Evolutionary conservation across 2,329 filamentous ascomycete genomes (phyloP), one percentile per base, ranked within the genome.

Genomic region (Elsinoe fawcettii): DNA sequence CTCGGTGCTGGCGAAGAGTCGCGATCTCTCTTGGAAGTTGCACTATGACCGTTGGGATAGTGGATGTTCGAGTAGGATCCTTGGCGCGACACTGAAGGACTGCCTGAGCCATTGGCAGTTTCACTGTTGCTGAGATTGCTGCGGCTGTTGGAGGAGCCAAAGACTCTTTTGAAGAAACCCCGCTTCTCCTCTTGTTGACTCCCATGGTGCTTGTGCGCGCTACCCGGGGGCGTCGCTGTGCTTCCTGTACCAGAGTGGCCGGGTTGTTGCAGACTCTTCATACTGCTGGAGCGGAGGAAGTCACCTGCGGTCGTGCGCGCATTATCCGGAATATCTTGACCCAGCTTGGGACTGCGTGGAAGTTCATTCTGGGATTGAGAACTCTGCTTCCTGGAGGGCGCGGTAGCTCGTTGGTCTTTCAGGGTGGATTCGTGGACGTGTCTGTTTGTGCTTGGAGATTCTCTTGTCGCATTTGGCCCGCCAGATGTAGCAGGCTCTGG

Each of bases 141-240:
- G n/a, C 39, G 60, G 30, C 54, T 56, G 54, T 49, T 55, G 60
- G 87, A 83, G 8, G 85, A 87, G 37, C 87, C 88, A 75, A 97
- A 97, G 37, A 97, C 88, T 61, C 92, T 84, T 65, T 90, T 84
- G 75, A 97, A 97, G 75, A 99, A 97, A 18, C 93, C 91, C 7
- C 82, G 88, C 58, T 84, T 83, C 66, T 89, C 85, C 67, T 63
- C 63, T 8, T 61, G 59, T n/a, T 34, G 34, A 14, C 37, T 44
- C 6, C 16, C 30, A 3, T 27, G 22, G 14, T 54, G 34, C 25
- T 60, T 51, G 5, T 54, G 51, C 57, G 16, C 55, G 34, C 69
- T 70, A 60, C 68, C 70, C 41, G 75, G 74, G 41, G 80, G 78
- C 61, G 79, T 78, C 49, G 80, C 76, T 14, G 78, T 77, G 49